These are phyloP conservation scores for Hemisphaericaspora lyxosophila DNA, from an alignment of 1,139 yeast genomes.

Conservation along the genomic window DNA sequence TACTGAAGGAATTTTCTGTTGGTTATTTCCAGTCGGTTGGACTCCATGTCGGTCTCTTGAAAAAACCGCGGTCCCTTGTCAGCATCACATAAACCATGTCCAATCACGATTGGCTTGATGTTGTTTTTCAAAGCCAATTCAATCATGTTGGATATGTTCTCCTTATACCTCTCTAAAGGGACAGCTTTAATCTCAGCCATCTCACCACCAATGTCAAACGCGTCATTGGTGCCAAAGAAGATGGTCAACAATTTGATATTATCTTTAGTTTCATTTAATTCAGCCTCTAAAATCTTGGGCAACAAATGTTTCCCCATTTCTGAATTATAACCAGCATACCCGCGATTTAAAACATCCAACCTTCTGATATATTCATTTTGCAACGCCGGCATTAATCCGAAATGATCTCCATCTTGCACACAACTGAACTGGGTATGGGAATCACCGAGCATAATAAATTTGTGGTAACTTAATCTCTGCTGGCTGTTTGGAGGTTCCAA, in stretches of 20 bases:
- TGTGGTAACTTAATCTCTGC: constrained; percentile 32
- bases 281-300: constrained; percentile 47
- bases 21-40: constrained; percentile 18
- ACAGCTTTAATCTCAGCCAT: constrained; percentile 53
- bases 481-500: background rate
- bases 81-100: constrained; percentile 61
- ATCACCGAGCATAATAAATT: constrained; percentile 65
- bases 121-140: constrained; percentile 33
- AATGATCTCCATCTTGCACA: constrained; percentile 31
- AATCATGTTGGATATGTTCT: constrained; percentile 47
- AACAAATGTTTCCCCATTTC: constrained; percentile 48
- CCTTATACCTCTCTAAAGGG: constrained; percentile 44
- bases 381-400: constrained; percentile 53
- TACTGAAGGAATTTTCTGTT: constrained; percentile 41
- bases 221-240: constrained; percentile 80
- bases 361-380: constrained; percentile 48
- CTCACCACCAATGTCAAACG: constrained; percentile 53
- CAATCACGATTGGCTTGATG: constrained; percentile 55
- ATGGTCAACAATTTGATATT: constrained; percentile 48
- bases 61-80: constrained; percentile 9
- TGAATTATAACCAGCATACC: constrained; percentile 63
- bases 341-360: constrained; percentile 58
- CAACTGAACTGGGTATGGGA: constrained; percentile 61
- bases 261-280: constrained; percentile 28
- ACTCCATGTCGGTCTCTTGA: constrained; percentile 8